Conservation (phyloP, 1,284 basidiomycete genomes). For the Cutaneotrichosporon daszewskae region DNA sequence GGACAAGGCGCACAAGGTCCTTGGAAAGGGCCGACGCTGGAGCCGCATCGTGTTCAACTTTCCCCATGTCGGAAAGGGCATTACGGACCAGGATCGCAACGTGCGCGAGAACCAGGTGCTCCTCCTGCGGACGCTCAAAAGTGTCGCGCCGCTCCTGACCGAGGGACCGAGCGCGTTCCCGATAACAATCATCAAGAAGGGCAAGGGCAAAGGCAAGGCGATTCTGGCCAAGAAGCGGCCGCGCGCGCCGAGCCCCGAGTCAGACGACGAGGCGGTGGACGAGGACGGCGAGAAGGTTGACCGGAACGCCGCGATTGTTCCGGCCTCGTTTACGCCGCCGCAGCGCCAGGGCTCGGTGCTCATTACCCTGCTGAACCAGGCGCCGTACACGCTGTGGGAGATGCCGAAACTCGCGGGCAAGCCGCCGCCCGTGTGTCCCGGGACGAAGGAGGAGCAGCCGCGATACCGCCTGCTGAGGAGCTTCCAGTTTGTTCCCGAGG, state of each 20-base stretch:
- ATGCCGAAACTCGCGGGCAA: constrained; percentile 69
- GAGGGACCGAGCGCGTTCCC: constrained; percentile 49
- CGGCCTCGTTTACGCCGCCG: constrained; percentile 36
- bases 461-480: constrained; percentile 69
- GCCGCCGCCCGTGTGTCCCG: constrained; percentile 23
- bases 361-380: constrained; percentile 72
- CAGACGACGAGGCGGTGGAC: constrained; percentile 46
- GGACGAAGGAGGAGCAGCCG: constrained; percentile 52
- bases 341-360: constrained; percentile 58
- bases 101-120: constrained; percentile 84
- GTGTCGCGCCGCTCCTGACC: constrained; percentile 61
- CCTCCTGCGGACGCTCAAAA: constrained; percentile 77
- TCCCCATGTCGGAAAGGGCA: constrained; percentile 89
- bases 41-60: constrained; percentile 90
- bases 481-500: constrained; percentile 67
- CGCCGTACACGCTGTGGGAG: constrained; percentile 87
- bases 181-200: constrained; percentile 5
- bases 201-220: constrained; percentile 12
- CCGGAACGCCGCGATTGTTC: constrained; percentile 10
- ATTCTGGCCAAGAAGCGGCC: not conserved
- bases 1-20: constrained; percentile 50
- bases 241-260: constrained; percentile 5
- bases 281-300: constrained; percentile 43
- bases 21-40: constrained; percentile 54
- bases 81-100: constrained; percentile 90